Percentiles rank a stretch among this genome's conserved stretches.
Conservation (phyloP, 257 asterid genomes). For the Gardenia jasminoides region DNA sequence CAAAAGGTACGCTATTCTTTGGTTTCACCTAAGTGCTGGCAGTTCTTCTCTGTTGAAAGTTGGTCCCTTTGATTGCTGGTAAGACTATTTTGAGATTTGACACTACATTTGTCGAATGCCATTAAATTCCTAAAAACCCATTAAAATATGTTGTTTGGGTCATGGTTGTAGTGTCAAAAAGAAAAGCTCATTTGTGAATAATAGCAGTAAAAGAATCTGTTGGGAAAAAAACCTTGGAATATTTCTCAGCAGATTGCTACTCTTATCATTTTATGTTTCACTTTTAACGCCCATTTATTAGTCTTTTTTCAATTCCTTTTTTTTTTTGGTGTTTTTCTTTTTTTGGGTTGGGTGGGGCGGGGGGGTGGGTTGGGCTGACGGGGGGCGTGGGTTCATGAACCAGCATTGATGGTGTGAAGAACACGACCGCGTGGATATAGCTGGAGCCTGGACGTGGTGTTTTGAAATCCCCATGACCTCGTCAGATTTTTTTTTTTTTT, state of each 20-base stretch:
- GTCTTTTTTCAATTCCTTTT: not conserved
- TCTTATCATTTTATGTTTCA: too few species aligned
- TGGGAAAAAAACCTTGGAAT: too few species aligned
- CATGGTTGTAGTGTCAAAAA: too few species aligned
- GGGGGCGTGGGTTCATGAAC: too few species aligned
- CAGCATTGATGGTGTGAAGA: constrained; percentile 30
- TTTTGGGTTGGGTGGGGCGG: not conserved
- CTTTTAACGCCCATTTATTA: too few species aligned
- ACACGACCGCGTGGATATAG: constrained; percentile 51
- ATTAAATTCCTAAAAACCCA: not conserved
- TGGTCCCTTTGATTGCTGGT: not conserved
- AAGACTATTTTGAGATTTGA: not conserved
- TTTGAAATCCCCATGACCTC: constrained; percentile 4
- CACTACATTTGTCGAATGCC: too few species aligned
- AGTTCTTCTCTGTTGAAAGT: not conserved
- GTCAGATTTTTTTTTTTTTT: not conserved
- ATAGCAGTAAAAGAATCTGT: too few species aligned
- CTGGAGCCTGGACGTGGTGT: constrained; percentile 40
- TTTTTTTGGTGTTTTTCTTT: not conserved
- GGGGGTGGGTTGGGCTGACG: too few species aligned
- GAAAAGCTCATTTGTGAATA: too few species aligned
- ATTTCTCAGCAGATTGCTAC: not conserved
- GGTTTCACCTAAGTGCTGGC: not conserved
- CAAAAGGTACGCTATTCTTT: not conserved
- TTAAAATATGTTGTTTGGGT: not conserved